Percentiles rank a stretch among this genome's conserved stretches.
These are phyloP conservation scores for Xylaria sp. DNA, from an alignment of 495 filamentous ascomycete genomes.

Conservation along the genomic window DNA sequence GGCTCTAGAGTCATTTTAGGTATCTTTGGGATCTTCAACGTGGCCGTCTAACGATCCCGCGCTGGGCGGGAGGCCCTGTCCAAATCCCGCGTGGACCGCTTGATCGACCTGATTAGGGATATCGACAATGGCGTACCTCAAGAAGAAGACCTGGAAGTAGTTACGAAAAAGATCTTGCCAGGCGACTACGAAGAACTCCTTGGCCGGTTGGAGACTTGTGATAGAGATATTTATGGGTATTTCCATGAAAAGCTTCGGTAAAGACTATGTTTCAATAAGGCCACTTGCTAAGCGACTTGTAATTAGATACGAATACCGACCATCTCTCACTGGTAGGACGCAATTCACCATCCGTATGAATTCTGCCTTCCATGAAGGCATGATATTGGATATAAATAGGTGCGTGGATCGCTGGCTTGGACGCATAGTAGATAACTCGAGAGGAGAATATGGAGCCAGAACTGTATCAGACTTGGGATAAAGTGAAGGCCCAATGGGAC, in stretches of 20 bases:
- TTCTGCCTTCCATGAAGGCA: constrained; percentile 5
- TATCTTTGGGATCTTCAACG: background rate
- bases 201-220: background rate
- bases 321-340: constrained; percentile 2
- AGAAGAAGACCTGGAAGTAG: background rate
- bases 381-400: constrained; percentile 2
- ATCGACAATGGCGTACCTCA: constrained; percentile 5
- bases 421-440: background rate
- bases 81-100: background rate
- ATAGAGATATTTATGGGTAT: constrained; percentile 1
- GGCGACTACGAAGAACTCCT: constrained; percentile 6
- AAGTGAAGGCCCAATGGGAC: constrained; percentile 3
- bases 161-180: constrained; percentile 13
- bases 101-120: constrained; percentile 1
- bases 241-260: constrained; percentile 15
- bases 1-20: background rate
- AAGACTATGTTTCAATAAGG: background rate
- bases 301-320: constrained; percentile 10
- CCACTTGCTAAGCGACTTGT: background rate
- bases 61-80: background rate
- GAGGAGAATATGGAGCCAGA: background rate
- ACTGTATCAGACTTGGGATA: background rate
- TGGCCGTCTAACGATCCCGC: background rate
- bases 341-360: constrained; percentile 6
- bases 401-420: background rate